phyloP scores from a whole-genome alignment of 441 rosid species.

The Populus hybrid region DNA sequence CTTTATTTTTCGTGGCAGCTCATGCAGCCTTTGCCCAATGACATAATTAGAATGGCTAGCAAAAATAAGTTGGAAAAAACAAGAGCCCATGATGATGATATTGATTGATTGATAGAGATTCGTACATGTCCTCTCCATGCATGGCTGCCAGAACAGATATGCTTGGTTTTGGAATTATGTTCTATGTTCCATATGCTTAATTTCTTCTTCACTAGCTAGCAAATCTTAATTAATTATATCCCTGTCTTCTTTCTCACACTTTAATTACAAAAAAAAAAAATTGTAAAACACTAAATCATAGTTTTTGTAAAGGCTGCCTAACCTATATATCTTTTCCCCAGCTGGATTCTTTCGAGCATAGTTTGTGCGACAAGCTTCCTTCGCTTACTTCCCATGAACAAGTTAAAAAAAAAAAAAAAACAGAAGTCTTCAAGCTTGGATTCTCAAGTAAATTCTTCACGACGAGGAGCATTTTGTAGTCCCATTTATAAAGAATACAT shows the following conservation, averaged over 20 bases:
- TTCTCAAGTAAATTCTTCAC: slow-evolving; percentile 16
- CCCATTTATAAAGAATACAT: slow-evolving; percentile 31
- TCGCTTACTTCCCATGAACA: slow-evolving; percentile 3
- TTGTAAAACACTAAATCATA: slow-evolving; percentile 15
- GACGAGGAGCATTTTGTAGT: background rate
- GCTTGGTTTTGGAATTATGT: background rate
- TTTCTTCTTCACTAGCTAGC: background rate
- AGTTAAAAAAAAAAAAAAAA: background rate
- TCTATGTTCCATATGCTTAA: background rate
- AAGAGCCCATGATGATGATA: background rate
- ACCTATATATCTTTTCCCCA: background rate
- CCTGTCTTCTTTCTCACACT: background rate
- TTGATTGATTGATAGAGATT: background rate
- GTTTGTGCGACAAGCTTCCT: slow-evolving; percentile 27
- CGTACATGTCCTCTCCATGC: slow-evolving; percentile 18
- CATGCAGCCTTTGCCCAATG: slow-evolving; percentile 24
- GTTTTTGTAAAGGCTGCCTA: slow-evolving; percentile 22
- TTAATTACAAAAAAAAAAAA: background rate
- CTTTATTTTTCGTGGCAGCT: slow-evolving; percentile 31
- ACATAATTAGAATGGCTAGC: background rate
- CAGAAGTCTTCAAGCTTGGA: background rate
- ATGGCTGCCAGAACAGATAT: background rate
- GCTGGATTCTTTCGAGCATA: slow-evolving; percentile 27
- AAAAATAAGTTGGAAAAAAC: too few relatives aligned
- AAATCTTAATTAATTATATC: background rate